Conservation (phyloP, 345 rosid species). For the Schrenkiella parvula region DNA sequence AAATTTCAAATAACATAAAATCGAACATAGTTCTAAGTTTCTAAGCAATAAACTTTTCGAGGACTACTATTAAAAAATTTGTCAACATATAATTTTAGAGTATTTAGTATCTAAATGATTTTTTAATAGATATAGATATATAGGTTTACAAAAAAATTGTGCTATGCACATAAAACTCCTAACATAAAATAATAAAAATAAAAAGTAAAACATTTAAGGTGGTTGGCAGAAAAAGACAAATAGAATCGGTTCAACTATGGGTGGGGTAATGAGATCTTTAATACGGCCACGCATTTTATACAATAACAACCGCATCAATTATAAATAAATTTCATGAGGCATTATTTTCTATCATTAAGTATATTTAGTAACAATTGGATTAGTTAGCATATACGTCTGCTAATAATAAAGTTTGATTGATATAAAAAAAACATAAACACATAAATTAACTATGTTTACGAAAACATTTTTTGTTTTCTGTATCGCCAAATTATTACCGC, state of each 20-base stretch:
- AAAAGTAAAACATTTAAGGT: background rate
- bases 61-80: background rate
- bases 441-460: background rate
- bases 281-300: slow-evolving; percentile 12
- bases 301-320: background rate
- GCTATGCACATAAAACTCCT: background rate
- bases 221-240: slow-evolving; percentile 10
- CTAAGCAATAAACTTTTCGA: background rate
- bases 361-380: background rate
- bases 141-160: background rate
- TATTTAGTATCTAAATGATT: background rate
- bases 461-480: background rate
- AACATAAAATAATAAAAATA: background rate
- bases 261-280: background rate
- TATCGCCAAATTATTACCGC: slow-evolving; percentile 13
- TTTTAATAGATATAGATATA: background rate
- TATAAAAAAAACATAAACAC: background rate
- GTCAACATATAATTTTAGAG: background rate
- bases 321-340: background rate
- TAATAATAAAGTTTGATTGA: background rate
- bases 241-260: slow-evolving; percentile 12
- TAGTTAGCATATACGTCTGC: slow-evolving; percentile 8
- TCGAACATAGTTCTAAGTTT: background rate
- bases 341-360: background rate
- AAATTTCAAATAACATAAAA: background rate